These are phyloP conservation scores for Spinacia oleracea DNA, from an alignment of 179 eudicot species.

Conservation along the genomic window DNA sequence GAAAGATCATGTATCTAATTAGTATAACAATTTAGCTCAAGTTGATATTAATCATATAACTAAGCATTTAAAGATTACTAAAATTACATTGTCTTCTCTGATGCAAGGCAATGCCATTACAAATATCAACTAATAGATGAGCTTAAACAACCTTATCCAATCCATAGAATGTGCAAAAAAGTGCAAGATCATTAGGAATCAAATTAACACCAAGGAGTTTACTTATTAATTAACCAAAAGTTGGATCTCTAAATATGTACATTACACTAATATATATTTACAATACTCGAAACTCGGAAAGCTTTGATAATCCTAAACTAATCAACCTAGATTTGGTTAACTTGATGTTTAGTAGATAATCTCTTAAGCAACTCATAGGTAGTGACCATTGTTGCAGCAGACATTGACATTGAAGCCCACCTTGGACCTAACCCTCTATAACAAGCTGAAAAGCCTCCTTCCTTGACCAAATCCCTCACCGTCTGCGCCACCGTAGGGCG, in stretches of 20 bases:
- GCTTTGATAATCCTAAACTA: constrained; percentile 15
- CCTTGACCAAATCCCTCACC: constrained; percentile 54
- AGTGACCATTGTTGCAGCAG: constrained; percentile 84
- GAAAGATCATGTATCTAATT: background rate
- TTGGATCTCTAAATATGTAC: constrained; percentile 22
- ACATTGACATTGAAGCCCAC: constrained; percentile 79
- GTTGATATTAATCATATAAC: background rate
- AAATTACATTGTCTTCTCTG: too few relatives aligned
- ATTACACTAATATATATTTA: constrained; percentile 20
- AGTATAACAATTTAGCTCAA: background rate
- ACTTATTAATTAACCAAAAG: background rate
- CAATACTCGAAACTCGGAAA: constrained; percentile 17
- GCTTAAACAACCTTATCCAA: background rate
- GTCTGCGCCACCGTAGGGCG: constrained; percentile 53
- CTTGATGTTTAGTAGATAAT: constrained; percentile 60
- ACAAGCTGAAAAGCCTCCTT: constrained; percentile 71
- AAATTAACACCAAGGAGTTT: background rate
- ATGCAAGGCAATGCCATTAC: background rate
- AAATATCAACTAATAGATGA: constrained; percentile 2
- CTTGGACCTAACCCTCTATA: constrained; percentile 75
- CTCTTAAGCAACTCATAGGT: constrained; percentile 79
- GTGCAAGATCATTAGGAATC: background rate
- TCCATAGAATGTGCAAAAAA: background rate
- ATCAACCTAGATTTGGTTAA: background rate
- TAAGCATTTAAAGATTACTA: background rate